Evolutionary conservation across 192 early-diverging fungal genomes (phyloP).

Genomic region (Rhizophagus clarus): DNA sequence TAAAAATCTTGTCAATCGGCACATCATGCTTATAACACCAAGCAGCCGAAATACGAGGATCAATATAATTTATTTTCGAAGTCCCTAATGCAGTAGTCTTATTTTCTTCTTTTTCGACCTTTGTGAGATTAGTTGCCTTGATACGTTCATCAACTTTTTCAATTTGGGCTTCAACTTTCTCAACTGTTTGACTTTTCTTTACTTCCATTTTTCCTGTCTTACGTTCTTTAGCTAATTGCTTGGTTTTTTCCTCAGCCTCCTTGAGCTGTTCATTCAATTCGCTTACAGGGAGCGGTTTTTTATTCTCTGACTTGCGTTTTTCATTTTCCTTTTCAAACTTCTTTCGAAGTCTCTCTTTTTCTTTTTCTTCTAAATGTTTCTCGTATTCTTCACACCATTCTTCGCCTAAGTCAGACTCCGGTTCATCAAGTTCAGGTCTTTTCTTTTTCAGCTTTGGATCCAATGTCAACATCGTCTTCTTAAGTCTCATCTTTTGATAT

Average conservation of each 20-base stretch:
- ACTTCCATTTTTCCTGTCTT: constrained; percentile 48
- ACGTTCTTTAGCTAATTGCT: constrained; percentile 49
- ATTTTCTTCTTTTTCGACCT: constrained; percentile 95
- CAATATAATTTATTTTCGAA: constrained; percentile 98
- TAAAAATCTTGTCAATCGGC: constrained; percentile 92
- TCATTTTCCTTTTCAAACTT: constrained; percentile 85
- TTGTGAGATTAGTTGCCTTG: constrained; percentile 67
- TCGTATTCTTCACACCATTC: constrained; percentile 75
- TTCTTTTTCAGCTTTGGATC: constrained; percentile 83
- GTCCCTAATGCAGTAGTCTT: constrained; percentile 95
- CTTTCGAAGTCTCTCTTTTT: constrained; percentile 63
- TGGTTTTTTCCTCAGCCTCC: constrained; percentile 54
- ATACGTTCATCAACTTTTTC: constrained; percentile 73
- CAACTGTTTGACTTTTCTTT: constrained; percentile 57
- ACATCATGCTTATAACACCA: constrained; percentile 93
- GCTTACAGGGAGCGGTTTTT: constrained; percentile 53
- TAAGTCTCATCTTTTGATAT: constrained; percentile 80
- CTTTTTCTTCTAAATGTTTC: constrained; percentile 63
- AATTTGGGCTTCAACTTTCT: constrained; percentile 75
- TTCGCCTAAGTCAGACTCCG: constrained; percentile 76
- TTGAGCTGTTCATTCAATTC: constrained; percentile 55
- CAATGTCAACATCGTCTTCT: constrained; percentile 66
- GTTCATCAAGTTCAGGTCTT: constrained; percentile 60
- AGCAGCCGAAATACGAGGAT: constrained; percentile 91
- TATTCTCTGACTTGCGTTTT: constrained; percentile 66